Percentiles rank a stretch among this genome's conserved stretches.
Evolutionary conservation across 768 basidiomycete genomes (phyloP).

Genomic region (Auriscalpium microsporum): DNA sequence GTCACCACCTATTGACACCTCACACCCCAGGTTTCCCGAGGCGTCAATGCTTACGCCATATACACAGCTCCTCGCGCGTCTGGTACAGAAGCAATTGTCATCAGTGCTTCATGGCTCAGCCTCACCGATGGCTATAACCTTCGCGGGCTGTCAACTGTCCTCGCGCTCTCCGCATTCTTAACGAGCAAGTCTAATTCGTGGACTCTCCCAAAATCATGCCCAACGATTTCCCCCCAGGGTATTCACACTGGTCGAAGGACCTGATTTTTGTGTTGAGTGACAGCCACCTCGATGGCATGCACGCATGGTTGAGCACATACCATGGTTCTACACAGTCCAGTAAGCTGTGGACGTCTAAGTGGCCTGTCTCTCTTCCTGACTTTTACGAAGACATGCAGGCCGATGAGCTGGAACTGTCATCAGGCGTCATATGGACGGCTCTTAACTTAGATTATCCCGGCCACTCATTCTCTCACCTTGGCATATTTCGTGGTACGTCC

Average conservation of each 20-base stretch:
- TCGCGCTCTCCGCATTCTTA: slow-evolving; percentile 77
- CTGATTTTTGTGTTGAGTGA: slow-evolving; percentile 86
- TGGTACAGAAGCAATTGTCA: slow-evolving; percentile 87
- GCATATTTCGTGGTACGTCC: slow-evolving; percentile 81
- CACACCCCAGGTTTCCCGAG: slow-evolving; percentile 39
- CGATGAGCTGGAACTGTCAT: slow-evolving; percentile 52
- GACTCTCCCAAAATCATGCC: neutral
- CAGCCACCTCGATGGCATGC: slow-evolving; percentile 82
- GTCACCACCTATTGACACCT: slow-evolving; percentile 2
- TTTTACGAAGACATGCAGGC: slow-evolving; percentile 48
- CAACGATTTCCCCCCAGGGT: slow-evolving; percentile 35
- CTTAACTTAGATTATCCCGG: slow-evolving; percentile 93
- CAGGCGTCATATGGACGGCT: slow-evolving; percentile 94
- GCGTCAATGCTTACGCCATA: slow-evolving; percentile 78
- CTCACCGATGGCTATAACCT: slow-evolving; percentile 63
- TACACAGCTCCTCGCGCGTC: slow-evolving; percentile 80
- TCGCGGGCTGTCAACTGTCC: slow-evolving; percentile 77
- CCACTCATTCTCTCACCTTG: slow-evolving; percentile 93
- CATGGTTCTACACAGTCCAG: slow-evolving; percentile 63
- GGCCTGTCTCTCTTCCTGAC: neutral
- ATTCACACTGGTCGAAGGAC: slow-evolving; percentile 93
- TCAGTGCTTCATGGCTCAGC: slow-evolving; percentile 88
- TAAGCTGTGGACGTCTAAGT: slow-evolving; percentile 23
- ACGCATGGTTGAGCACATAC: slow-evolving; percentile 85
- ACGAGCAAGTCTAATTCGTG: slow-evolving; percentile 46